Base-by-base conservation (phyloP, 768 basidiomycete species). In the Pleurotus platypus region DNA sequence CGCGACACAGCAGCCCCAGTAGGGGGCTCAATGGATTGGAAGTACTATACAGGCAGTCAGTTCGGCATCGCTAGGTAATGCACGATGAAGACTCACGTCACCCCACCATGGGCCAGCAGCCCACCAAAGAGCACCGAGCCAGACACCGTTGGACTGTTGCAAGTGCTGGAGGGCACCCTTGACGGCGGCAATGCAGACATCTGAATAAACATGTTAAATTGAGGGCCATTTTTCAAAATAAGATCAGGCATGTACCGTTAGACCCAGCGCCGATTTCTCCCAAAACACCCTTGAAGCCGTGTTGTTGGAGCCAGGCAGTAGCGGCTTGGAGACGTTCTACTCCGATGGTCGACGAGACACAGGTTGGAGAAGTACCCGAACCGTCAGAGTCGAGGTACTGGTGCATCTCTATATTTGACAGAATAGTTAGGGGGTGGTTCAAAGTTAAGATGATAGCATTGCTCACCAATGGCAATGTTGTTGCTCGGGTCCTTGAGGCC, bases 321-420 rank as follows among this genome's bases (percentile, higher is more conserved):
- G 85, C 85, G 35, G 65, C 77, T 27, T 76, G 71, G 40, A 86
- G 68, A 61, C 84, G 82, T 62, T 83, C 78, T 16, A 75, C 76
- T 56, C 84, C 84, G 63, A 86, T 84, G 26, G 81, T 84, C 15
- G 77, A 70, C 7, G 79, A 82, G 38, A 86, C 84, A 64, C 85
- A 87, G 22, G 69, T 75, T 1, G 64, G 64, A 47, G 67, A 75
- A 6, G 84, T 85, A 50, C 82, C 83, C 16, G 82, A 84, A 60
- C 81, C 78, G 63, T 87, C 84, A 37, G 77, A 78, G 68, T 86
- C 84, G 61, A 87, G 83, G 72, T 87, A 87, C 66, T 86, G 83
- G 67, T 87, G 84, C 82, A 86, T 85, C 65, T 87, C 82, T 80
- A 63, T 3, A 1, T 30, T 30, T 30, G 9, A 30, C 12, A 13